Conservation (phyloP, 2,329 filamentous ascomycete genomes). For the Aspergillus quadricinctus region DNA sequence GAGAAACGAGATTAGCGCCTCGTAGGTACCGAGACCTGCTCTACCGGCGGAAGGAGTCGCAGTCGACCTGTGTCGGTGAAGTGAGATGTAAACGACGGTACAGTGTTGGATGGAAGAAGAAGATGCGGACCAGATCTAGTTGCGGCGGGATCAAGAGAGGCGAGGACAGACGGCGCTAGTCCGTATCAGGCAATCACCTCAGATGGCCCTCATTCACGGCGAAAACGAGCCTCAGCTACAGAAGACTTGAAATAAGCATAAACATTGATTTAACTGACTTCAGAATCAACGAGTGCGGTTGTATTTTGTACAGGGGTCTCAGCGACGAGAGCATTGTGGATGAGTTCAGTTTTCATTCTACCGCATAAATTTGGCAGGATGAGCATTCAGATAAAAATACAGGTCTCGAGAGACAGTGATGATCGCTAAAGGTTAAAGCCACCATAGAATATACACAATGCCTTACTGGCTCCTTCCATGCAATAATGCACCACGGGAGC, state of each 20-base stretch:
- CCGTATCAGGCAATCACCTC: slow-evolving; percentile 24
- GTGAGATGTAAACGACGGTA: neutral
- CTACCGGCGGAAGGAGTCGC: slow-evolving; percentile 1
- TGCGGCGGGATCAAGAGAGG: neutral
- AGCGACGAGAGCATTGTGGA: neutral
- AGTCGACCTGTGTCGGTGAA: neutral
- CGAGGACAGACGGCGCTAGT: slow-evolving; percentile 18
- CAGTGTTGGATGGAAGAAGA: neutral
- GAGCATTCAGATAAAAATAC: neutral
- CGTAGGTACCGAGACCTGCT: slow-evolving; percentile 9
- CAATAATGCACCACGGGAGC: slow-evolving; percentile 84
- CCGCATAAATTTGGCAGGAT: neutral
- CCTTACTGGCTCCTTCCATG: slow-evolving; percentile 83
- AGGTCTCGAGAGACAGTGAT: neutral
- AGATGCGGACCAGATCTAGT: neutral
- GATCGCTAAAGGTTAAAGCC: slow-evolving; percentile 39
- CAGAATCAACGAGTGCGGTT: neutral
- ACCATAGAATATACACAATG: slow-evolving; percentile 57
- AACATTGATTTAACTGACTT: neutral
- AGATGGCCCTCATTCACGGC: too few species aligned
- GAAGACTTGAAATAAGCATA: neutral
- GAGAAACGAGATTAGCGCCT: neutral
- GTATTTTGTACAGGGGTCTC: neutral
- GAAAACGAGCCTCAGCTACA: neutral
- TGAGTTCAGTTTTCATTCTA: neutral